phyloP scores from a whole-genome alignment of 306 rosid species.

The Lathyrus oleraceus region DNA sequence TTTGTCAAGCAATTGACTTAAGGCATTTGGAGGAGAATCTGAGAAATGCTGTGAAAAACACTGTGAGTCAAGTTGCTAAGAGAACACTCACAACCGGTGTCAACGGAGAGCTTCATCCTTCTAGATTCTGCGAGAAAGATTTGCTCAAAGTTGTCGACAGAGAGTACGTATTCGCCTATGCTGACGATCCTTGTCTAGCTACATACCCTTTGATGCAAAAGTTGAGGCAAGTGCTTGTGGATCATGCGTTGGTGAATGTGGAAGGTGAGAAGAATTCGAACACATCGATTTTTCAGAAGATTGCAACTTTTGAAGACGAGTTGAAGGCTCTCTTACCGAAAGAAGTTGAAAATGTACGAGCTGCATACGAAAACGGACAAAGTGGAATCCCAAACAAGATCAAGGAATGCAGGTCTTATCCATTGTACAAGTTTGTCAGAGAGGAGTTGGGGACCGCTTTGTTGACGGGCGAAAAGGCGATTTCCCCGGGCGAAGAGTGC shows the following conservation, averaged over 20 bases:
- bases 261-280: constrained; percentile 56
- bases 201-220: constrained; percentile 90
- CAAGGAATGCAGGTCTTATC: constrained; percentile 76
- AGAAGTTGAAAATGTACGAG: constrained; percentile 69
- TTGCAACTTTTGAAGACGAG: constrained; percentile 72
- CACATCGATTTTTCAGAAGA: constrained; percentile 89
- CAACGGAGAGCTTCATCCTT: constrained; percentile 81
- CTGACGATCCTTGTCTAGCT: constrained; percentile 73
- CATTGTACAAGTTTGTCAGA: constrained; percentile 80
- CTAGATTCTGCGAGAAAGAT: constrained; percentile 83
- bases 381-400: constrained; percentile 59
- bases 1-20: constrained; percentile 87
- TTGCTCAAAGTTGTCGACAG: constrained; percentile 74
- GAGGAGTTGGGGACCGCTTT: constrained; percentile 60
- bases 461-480: constrained; percentile 64
- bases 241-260: constrained; percentile 63
- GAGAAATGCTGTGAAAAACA: constrained; percentile 63
- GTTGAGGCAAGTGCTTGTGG: constrained; percentile 71
- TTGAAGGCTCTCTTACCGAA: constrained; percentile 63
- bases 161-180: constrained; percentile 65
- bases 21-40: constrained; percentile 92
- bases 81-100: constrained; percentile 66
- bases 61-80: constrained; percentile 75
- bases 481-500: constrained; percentile 82
- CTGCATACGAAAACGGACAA: constrained; percentile 55